Evolutionary conservation across 164 flowering plant species (phyloP).

Genomic region (Magnolia sinica): DNA sequence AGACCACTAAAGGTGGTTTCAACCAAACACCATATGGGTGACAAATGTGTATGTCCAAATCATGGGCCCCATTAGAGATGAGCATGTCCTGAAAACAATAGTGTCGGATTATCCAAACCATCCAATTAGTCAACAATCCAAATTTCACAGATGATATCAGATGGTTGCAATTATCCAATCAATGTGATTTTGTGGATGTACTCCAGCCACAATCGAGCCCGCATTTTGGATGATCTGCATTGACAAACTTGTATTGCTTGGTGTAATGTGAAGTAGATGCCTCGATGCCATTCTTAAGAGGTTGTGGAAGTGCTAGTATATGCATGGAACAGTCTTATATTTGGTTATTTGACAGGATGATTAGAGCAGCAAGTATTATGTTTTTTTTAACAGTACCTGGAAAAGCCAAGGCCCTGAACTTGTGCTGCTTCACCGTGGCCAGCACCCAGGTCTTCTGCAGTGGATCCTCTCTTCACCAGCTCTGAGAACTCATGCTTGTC

Average conservation of each 20-base stretch:
- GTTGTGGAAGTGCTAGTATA: not conserved
- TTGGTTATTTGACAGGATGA: not conserved
- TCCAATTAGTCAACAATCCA: not conserved
- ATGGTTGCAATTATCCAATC: no score
- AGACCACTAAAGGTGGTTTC: no score
- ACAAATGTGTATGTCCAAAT: no score
- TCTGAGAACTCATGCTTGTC: slow-evolving; percentile 92
- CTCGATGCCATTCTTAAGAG: not conserved
- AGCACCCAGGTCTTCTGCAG: slow-evolving; percentile 89
- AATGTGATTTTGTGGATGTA: no score
- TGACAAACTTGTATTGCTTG: not conserved
- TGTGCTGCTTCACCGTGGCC: slow-evolving; percentile 90
- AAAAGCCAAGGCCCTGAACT: slow-evolving; percentile 87
- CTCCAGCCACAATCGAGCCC: not conserved
- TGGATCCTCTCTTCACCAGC: slow-evolving; percentile 84
- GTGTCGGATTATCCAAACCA: no score
- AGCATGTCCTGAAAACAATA: no score
- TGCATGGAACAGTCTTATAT: not conserved
- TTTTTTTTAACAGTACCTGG: slow-evolving; percentile 42
- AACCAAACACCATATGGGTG: no score
- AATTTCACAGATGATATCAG: not conserved
- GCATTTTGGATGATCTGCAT: not conserved
- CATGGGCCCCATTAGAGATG: no score
- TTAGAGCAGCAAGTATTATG: not conserved
- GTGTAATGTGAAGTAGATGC: not conserved